These are phyloP conservation scores for Ustilago lituana DNA, from an alignment of 1,284 basidiomycete genomes.

Conservation along the genomic window DNA sequence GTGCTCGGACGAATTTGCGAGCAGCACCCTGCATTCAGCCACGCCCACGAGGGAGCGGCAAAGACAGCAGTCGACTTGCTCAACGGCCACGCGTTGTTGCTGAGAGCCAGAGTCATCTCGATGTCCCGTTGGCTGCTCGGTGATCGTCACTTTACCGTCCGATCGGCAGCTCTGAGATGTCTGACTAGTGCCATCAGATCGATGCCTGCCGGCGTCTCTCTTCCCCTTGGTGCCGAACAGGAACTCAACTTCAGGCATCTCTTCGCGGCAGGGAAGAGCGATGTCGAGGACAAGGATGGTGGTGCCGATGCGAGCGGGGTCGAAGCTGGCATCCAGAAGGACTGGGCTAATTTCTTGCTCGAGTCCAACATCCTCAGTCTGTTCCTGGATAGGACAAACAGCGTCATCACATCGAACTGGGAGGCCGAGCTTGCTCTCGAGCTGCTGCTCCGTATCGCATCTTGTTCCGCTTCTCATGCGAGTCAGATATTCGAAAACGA, in stretches of 20 bases:
- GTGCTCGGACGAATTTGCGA: constrained; percentile 74
- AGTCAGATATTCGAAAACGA: constrained; percentile 19
- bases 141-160: constrained; percentile 56
- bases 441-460: constrained; percentile 36
- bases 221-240: constrained; percentile 16
- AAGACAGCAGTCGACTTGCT: constrained; percentile 4
- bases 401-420: constrained; percentile 39
- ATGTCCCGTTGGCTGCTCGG: constrained; percentile 51
- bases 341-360: constrained; percentile 43
- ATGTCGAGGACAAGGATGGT: constrained; percentile 4
- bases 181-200: constrained; percentile 34
- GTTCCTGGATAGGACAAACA: constrained; percentile 35
- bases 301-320: constrained; percentile 35
- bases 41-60: neutral
- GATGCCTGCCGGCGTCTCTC: constrained; percentile 16
- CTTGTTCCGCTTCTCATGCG: constrained; percentile 37
- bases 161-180: constrained; percentile 49
- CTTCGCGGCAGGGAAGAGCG: constrained; percentile 3
- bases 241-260: constrained; percentile 23
- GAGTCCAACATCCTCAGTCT: constrained; percentile 26
- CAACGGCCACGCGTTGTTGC: constrained; percentile 20
- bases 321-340: constrained; percentile 32
- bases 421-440: constrained; percentile 40
- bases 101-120: constrained; percentile 34
- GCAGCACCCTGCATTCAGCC: constrained; percentile 18